A percentile compares a stretch with the other conserved stretches of the same genome.
Conservation (phyloP, 257 asterid species). For the Thymus mandschuricus region DNA sequence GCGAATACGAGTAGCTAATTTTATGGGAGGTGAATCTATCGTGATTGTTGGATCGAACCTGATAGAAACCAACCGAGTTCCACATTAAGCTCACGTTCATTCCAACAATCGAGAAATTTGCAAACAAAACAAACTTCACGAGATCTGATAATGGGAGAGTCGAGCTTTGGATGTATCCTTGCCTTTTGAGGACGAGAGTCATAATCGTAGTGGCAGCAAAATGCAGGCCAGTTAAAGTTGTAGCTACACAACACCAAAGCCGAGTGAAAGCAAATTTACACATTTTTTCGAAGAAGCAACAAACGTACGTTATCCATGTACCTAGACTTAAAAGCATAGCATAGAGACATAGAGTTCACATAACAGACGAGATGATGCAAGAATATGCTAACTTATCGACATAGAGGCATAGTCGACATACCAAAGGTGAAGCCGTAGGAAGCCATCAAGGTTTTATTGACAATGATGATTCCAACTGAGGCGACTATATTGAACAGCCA, state of each 20-base stretch:
- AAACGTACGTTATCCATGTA: neutral
- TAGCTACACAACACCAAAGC: slow-evolving; percentile 58
- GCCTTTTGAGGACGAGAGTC: slow-evolving; percentile 80
- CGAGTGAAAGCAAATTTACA: too few relatives aligned
- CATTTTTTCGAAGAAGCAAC: neutral
- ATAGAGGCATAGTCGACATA: slow-evolving; percentile 15
- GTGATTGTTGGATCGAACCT: slow-evolving; percentile 47
- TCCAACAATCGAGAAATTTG: slow-evolving; percentile 94
- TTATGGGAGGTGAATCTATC: neutral
- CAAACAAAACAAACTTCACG: slow-evolving; percentile 75
- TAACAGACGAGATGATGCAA: neutral
- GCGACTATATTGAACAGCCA: slow-evolving; percentile 78
- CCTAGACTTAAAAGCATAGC: neutral
- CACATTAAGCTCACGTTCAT: slow-evolving; percentile 98
- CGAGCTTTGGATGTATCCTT: slow-evolving; percentile 91
- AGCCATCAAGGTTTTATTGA: slow-evolving; percentile 94
- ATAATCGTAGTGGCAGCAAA: slow-evolving; percentile 78
- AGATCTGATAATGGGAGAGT: slow-evolving; percentile 79
- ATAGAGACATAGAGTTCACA: neutral
- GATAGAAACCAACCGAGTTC: slow-evolving; percentile 98
- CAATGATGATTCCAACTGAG: slow-evolving; percentile 88
- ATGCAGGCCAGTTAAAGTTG: slow-evolving; percentile 89
- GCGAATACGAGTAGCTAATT: neutral
- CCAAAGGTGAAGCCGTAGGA: slow-evolving; percentile 90
- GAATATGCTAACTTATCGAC: neutral